Conservation (phyloP, 129 eudicot species). For the Pittosporum tobira region DNA sequence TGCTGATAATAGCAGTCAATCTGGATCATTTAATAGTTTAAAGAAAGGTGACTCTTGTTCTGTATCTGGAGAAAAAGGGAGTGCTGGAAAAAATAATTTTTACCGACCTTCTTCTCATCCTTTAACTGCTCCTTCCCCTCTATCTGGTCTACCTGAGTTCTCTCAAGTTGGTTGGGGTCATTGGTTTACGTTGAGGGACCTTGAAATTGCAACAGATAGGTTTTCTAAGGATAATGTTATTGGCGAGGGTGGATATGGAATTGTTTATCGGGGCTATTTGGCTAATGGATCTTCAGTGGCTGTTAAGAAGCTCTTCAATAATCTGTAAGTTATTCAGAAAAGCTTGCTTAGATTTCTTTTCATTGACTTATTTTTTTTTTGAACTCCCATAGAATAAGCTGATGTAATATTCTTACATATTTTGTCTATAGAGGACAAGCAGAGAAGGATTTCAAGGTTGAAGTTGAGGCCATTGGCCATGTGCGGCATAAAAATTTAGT, state of each 20-base stretch:
- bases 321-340: constrained; percentile 16
- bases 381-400: background rate
- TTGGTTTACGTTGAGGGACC: constrained; percentile 29
- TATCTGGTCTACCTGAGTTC: constrained; percentile 68
- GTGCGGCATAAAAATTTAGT: constrained; percentile 30
- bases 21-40: constrained; percentile 49
- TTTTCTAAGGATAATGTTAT: constrained; percentile 24
- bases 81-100: background rate
- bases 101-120: constrained; percentile 40
- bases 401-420: background rate
- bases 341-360: background rate
- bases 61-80: constrained; percentile 42
- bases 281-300: constrained; percentile 19
- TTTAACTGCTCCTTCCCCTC: constrained; percentile 44
- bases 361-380: background rate
- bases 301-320: constrained; percentile 24
- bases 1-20: constrained; percentile 41
- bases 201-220: constrained; percentile 24
- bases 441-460: constrained; percentile 28
- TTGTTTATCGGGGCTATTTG: constrained; percentile 23
- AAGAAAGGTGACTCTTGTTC: constrained; percentile 40
- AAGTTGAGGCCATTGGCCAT: constrained; percentile 34
- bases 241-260: constrained; percentile 38
- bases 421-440: constrained; percentile 23
- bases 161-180: constrained; percentile 63